Base-by-base conservation (phyloP, 1,284 basidiomycete species). In the Clitocybe nebularis region DNA sequence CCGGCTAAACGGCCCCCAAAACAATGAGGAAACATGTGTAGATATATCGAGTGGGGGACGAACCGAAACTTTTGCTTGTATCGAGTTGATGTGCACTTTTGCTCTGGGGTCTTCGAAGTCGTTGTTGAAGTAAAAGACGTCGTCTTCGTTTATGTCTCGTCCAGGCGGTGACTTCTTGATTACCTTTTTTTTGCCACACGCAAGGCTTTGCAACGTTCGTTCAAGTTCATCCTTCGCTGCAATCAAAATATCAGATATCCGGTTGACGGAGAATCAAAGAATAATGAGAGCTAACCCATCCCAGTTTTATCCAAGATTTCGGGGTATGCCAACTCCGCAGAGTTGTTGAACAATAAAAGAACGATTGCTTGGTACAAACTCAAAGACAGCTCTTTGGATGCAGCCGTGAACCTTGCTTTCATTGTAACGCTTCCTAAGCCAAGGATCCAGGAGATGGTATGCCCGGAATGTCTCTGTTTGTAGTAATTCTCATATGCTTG, bases 31-130 rank as follows among this genome's bases (percentile, higher is more conserved):
- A 25, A 34, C 33, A 37, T 14, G 14, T 1, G 28, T 28, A 19
- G 16, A 23, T n/a, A 14, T n/a, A 21, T 14, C 3, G 17, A 39
- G 26, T 37, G 22, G 11, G 4, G 10, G 8, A 67, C 77, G 41
- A 54, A 91, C 89, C 46, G 90, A 84, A 54, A 93, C 88, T 59
- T 93, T 93, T 35, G 87, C 86, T 64, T 98, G 95, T 49, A 99
- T 96, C 39, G 93, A 91, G 59, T 95, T 97, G 69, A 99, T 95
- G 62, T 91, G 89, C 36, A 99, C 81, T 54, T 85, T 88, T 37
- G 82, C 69, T 17, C 81, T 75, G 5, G 85, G 76, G 58, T 95
- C 89, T 30, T 82, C 81, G 62, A 98, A 96, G 11, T 78, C 79
- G 35, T 79, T 71, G 63, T 98, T 97, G 69, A 89, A 90, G 23